Base-by-base conservation (phyloP, 441 rosid genomes). In the Capsella rubella region DNA sequence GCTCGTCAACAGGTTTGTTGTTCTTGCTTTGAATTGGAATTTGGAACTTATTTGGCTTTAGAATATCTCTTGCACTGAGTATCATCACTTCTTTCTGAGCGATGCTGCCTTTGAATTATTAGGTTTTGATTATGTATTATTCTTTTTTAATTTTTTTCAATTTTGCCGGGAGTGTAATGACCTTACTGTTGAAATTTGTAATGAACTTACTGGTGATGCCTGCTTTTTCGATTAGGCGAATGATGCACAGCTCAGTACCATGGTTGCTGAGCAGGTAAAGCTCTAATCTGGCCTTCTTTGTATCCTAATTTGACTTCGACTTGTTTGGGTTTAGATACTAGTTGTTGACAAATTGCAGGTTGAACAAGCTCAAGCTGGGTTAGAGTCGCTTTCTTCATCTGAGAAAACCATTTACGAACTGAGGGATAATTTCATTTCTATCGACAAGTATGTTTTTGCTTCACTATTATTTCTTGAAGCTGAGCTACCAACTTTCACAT, bases 171-270 rank as follows among this genome's bases (percentile, higher is more conserved):
- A 21, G 25, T 21, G 2, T 18, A 51, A 46, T 25, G 31, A 21
- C 25, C 25, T 21, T 21, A 21, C 25, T 21, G 25, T 21, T 21
- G 25, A 21, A 21, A 21, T 21, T 21, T 21, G 52, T 27, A 7
- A 42, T 70, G 55, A 70, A 16, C 45, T 57, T 66, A 49, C 61
- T 70, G 47, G 71, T 72, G 53, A 55, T 64, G 13, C 4, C 65
- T 42, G 63, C 16, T 78, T 9, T 43, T 80, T 31, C 68, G 78
- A 47, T 49, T 75, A 93, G 98, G 97, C 99, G 42, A 95, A 95
- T 81, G 99, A 95, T 79, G 97, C 98, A 3, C 99, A 95, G 43
- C 99, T 95, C 69, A 95, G 99, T 81, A 91, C 99, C 21, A 93
- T 93, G 98, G 98, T 95, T 47, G 96, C 98, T 27, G 99, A 93